A percentile compares a stretch with the other conserved stretches of the same genome.
Conservation (phyloP, 2,329 filamentous ascomycete species). For the Scedosporium boydii region DNA sequence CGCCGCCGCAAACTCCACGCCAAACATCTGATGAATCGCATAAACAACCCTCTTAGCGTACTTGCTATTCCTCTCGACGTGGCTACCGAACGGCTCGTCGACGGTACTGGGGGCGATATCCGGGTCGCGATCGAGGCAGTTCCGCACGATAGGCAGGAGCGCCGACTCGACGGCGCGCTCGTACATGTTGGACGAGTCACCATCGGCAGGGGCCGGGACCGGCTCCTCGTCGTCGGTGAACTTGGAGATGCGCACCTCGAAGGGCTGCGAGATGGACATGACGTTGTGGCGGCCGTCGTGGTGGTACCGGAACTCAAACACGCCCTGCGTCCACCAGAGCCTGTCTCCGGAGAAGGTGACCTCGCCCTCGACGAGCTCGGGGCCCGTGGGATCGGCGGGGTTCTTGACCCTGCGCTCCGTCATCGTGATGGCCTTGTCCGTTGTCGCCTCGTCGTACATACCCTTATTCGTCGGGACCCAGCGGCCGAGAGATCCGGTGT, state of each 20-base stretch:
- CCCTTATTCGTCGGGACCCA: constrained; percentile 78
- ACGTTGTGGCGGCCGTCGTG: constrained; percentile 87
- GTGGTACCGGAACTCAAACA: constrained; percentile 96
- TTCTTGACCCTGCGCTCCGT: constrained; percentile 54
- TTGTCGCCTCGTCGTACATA: constrained; percentile 63
- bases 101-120: constrained; percentile 76
- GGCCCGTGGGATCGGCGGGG: constrained; percentile 26
- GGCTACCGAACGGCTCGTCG: constrained; percentile 74
- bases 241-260: constrained; percentile 75
- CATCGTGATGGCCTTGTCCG: constrained; percentile 66
- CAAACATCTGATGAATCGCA: constrained; percentile 93
- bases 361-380: constrained; percentile 63
- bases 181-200: constrained; percentile 43
- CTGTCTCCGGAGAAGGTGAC: constrained; percentile 87
- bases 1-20: constrained; percentile 86
- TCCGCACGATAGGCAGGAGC: constrained; percentile 73
- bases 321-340: constrained; percentile 92
- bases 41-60: constrained; percentile 87
- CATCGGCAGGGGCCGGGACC: constrained; percentile 16
- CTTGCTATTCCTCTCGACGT: constrained; percentile 80
- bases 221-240: constrained; percentile 61
- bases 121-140: constrained; percentile 86
- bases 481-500: constrained; percentile 75
- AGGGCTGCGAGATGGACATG: constrained; percentile 88
- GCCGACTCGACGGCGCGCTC: constrained; percentile 64